These are phyloP conservation scores for Earliella scabrosa DNA, from an alignment of 1,284 basidiomycete genomes.

Conservation along the genomic window DNA sequence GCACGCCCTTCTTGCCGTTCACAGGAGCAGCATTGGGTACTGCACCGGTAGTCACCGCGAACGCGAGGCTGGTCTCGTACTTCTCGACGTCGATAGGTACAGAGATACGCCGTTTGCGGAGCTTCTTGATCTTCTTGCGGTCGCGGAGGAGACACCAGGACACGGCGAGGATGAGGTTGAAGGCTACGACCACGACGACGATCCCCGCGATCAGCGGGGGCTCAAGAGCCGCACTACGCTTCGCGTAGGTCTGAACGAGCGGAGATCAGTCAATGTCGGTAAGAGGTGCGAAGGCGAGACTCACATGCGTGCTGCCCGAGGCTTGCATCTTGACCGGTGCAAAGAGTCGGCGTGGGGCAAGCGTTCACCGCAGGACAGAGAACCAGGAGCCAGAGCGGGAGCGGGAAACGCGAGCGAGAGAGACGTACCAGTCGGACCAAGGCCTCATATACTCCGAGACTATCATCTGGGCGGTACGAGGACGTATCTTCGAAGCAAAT, in stretches of 20 bases:
- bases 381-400: neutral
- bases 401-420: neutral
- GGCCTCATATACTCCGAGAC: conserved; percentile 17
- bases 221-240: conserved; percentile 17
- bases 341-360: neutral
- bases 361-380: neutral
- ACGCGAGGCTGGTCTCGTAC: conserved; percentile 20
- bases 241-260: conserved; percentile 15
- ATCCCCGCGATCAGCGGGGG: conserved; percentile 27
- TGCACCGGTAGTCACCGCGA: conserved; percentile 10
- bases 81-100: conserved; percentile 16
- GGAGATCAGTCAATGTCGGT: neutral
- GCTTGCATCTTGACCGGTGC: conserved; percentile 8
- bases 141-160: conserved; percentile 24
- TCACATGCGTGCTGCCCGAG: conserved; percentile 16
- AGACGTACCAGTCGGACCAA: neutral
- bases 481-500: neutral
- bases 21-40: neutral
- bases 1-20: conserved; percentile 1
- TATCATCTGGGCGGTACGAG: conserved; percentile 6
- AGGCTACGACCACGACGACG: conserved; percentile 22
- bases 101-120: conserved; percentile 15
- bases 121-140: conserved; percentile 10
- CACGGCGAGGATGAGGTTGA: conserved; percentile 27
- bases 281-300: neutral